A percentile compares a stretch with the other conserved stretches of the same genome.
Evolutionary conservation across 1,139 yeast species (phyloP).

Genomic region (Starmera stellimalicola): DNA sequence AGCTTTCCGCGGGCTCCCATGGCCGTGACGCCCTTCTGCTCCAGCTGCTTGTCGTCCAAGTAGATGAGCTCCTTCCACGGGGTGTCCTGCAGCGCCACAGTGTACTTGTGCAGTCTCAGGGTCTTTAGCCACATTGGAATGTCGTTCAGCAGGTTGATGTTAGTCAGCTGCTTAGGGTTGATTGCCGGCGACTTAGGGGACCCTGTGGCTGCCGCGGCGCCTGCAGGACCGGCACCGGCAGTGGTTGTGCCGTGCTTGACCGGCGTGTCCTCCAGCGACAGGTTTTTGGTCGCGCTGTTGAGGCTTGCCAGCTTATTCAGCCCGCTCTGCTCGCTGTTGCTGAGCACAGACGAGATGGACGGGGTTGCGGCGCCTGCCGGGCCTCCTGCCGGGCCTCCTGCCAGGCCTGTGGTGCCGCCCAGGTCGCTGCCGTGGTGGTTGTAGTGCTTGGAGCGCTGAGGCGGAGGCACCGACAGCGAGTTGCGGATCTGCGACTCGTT

Average conservation of each 20-base stretch:
- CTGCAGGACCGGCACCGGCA: not conserved
- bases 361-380: slow-evolving; percentile 8
- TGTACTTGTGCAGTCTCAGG: slow-evolving; percentile 84
- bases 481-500: slow-evolving; percentile 4
- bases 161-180: slow-evolving; percentile 54
- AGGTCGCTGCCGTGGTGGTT: too few relatives aligned
- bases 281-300: slow-evolving; percentile 12
- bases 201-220: slow-evolving; percentile 6
- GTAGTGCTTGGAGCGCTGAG: slow-evolving; percentile 10
- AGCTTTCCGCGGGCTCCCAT: slow-evolving; percentile 91
- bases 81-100: slow-evolving; percentile 67
- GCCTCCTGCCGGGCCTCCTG: slow-evolving; percentile 7
- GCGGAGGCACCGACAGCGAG: slow-evolving; percentile 12
- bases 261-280: slow-evolving; percentile 9
- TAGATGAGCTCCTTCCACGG: slow-evolving; percentile 75
- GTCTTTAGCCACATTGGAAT: slow-evolving; percentile 91
- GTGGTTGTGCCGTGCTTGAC: slow-evolving; percentile 5
- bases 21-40: slow-evolving; percentile 78
- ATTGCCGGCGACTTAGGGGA: slow-evolving; percentile 37
- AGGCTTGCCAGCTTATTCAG: slow-evolving; percentile 13
- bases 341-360: slow-evolving; percentile 1
- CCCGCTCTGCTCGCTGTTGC: slow-evolving; percentile 3
- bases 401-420: too few relatives aligned
- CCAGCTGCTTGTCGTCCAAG: slow-evolving; percentile 60
- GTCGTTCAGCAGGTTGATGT: slow-evolving; percentile 56